These are phyloP conservation scores for Jasminum sambac DNA, from an alignment of 257 asterid genomes.

Conservation along the genomic window DNA sequence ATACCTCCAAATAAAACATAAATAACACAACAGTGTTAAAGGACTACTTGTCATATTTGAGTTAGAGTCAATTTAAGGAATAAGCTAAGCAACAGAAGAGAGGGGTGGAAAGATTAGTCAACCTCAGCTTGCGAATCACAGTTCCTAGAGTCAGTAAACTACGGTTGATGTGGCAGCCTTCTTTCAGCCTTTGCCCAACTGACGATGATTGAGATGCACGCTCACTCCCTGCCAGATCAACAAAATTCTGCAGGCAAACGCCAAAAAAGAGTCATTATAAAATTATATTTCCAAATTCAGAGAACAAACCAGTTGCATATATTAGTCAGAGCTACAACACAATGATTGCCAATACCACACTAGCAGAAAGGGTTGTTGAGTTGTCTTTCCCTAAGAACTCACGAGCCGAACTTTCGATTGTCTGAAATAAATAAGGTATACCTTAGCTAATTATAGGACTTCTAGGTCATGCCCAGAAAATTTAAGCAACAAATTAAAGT, in stretches of 20 bases:
- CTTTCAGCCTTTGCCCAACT: slow-evolving; percentile 95
- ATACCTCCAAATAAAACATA: slow-evolving; percentile 6
- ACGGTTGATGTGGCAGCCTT: slow-evolving; percentile 98
- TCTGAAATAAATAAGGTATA: slow-evolving; percentile 46
- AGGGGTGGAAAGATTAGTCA: neutral
- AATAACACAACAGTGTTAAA: neutral
- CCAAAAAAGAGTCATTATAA: slow-evolving; percentile 16
- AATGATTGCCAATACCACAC: slow-evolving; percentile 1
- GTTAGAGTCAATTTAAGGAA: neutral
- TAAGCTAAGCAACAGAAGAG: neutral
- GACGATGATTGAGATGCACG: slow-evolving; percentile 97
- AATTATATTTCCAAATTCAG: slow-evolving; percentile 11
- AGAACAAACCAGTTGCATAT: slow-evolving; percentile 24
- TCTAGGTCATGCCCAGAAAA: neutral
- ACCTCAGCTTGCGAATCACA: slow-evolving; percentile 81
- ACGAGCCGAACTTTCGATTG: slow-evolving; percentile 96
- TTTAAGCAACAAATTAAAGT: slow-evolving; percentile 7
- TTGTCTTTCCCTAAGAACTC: slow-evolving; percentile 94
- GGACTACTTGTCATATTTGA: neutral
- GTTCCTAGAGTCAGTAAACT: slow-evolving; percentile 90
- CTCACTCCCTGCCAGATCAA: slow-evolving; percentile 99
- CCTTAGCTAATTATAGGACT: neutral
- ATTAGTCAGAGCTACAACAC: neutral
- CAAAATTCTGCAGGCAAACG: slow-evolving; percentile 76
- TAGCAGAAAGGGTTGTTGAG: slow-evolving; percentile 96